Base-by-base conservation (phyloP, 371 early-diverging fungal species). In the Actinomortierella ambigua region DNA sequence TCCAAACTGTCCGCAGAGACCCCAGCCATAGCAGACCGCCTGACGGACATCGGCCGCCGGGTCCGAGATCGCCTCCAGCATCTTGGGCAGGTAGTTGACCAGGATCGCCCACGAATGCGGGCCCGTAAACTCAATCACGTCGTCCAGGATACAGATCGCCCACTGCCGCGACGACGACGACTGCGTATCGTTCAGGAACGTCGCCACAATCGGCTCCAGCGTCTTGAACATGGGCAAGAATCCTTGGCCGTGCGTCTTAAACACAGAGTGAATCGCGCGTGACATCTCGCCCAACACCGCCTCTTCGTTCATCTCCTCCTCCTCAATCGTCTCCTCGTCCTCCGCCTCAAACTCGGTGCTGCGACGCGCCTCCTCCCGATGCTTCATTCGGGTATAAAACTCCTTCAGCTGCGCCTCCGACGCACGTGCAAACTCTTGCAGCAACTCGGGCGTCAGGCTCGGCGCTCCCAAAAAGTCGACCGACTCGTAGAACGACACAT, bases 21-120 rank as follows among this genome's bases (percentile, higher is more conserved):
- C 98, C 43, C 95, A 80, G 64, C 97, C 97, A 76, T 94, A 98
- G 15, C 93, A 90, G 23, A 95, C 91, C 13, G 96, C 90, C 82
- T 98, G 98, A 34, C 95, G 89, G 28, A 97, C 88, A 61, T 95
- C 92, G 0, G 79, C 55, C n/a, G 63, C 81, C 39, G 84, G 69
- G 57, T 89, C 91, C n/a, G 81, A 66, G 4, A 95, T 59, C 14
- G 88, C 82, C 60, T 81, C 77, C 17, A 91, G 65, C 77, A 93
- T 78, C 51, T 71, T 75, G 53, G 84, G 83, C 66, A 90, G 79
- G 79, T 96, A 95, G 63, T 86, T 86, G 26, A 75, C 80, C 47
- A 87, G 85, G 69, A 90, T 93, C 50, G 80, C 77, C 77, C 79
- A 87, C 23, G 95, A 92, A 22, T 80, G 84, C 7, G 93, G 90